Evolutionary conservation across 2,329 filamentous ascomycete genomes (phyloP).

Genomic region (Cryphonectria naterciae): DNA sequence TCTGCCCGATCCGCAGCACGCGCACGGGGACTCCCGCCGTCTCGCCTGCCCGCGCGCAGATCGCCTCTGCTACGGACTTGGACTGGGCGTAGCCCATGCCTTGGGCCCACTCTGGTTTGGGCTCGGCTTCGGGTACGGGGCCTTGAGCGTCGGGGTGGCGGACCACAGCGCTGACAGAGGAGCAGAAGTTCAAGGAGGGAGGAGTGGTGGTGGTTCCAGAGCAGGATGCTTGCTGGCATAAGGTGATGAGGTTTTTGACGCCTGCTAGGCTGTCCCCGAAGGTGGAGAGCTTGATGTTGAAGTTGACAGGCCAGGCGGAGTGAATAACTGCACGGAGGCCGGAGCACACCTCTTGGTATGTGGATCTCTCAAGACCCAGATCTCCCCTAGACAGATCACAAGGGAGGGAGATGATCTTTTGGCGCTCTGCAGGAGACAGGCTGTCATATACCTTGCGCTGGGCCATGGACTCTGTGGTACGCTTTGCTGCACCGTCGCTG

Average conservation of each 20-base stretch:
- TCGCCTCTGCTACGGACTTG: slow-evolving; percentile 45
- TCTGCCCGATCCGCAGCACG: slow-evolving; percentile 54
- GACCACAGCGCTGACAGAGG: slow-evolving; percentile 51
- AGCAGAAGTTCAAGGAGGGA: slow-evolving; percentile 52
- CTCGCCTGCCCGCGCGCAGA: slow-evolving; percentile 42
- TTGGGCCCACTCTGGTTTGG: slow-evolving; percentile 44
- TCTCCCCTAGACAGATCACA: slow-evolving; percentile 44
- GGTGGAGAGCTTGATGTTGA: slow-evolving; percentile 54
- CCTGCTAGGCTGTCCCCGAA: slow-evolving; percentile 56
- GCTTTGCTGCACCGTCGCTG: slow-evolving; percentile 31
- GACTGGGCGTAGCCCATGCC: slow-evolving; percentile 49
- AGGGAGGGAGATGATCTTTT: slow-evolving; percentile 44
- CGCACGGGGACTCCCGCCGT: slow-evolving; percentile 38
- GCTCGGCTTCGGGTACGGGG: slow-evolving; percentile 41
- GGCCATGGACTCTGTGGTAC: slow-evolving; percentile 27
- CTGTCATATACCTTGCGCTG: slow-evolving; percentile 24
- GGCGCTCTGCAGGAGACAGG: slow-evolving; percentile 30
- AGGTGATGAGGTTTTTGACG: slow-evolving; percentile 46
- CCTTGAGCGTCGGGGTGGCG: slow-evolving; percentile 35
- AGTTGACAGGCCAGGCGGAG: slow-evolving; percentile 60
- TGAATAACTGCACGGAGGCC: slow-evolving; percentile 51
- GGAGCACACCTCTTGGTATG: slow-evolving; percentile 36
- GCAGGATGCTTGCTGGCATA: slow-evolving; percentile 36
- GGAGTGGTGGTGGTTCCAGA: not conserved
- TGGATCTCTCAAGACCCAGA: slow-evolving; percentile 43